phyloP scores from a whole-genome alignment of 371 early-diverging fungal species.

The Rhizopus delemar region DNA sequence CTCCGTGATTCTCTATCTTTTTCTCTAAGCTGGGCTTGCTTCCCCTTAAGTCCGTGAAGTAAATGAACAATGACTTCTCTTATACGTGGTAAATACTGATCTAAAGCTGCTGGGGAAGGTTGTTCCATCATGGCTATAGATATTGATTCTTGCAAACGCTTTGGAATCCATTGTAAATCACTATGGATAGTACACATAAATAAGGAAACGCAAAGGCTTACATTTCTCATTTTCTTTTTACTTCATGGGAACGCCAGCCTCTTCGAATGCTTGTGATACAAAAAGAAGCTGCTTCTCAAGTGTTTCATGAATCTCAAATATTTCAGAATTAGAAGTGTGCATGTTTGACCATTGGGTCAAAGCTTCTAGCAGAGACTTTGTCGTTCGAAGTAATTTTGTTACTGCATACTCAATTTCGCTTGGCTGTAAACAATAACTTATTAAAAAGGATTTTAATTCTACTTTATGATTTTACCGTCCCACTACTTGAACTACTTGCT shows the following conservation, averaged over 20 bases:
- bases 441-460: background rate
- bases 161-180: slow-evolving; percentile 61
- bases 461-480: background rate
- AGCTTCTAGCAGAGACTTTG: slow-evolving; percentile 58
- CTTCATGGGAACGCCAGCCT: slow-evolving; percentile 57
- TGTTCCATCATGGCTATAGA: slow-evolving; percentile 55
- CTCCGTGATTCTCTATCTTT: slow-evolving; percentile 25
- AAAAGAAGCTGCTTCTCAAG: slow-evolving; percentile 57
- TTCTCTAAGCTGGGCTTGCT: slow-evolving; percentile 56
- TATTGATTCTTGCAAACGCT: slow-evolving; percentile 55
- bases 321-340: slow-evolving; percentile 47
- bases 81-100: slow-evolving; percentile 59
- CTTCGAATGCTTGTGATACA: slow-evolving; percentile 59
- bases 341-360: slow-evolving; percentile 59
- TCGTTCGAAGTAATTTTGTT: slow-evolving; percentile 60
- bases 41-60: slow-evolving; percentile 60
- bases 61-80: slow-evolving; percentile 65
- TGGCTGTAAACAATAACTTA: slow-evolving; percentile 23
- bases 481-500: background rate
- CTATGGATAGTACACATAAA: slow-evolving; percentile 24
- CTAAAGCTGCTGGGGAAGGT: slow-evolving; percentile 54
- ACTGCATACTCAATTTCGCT: slow-evolving; percentile 63
- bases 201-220: background rate
- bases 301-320: slow-evolving; percentile 58
- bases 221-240: slow-evolving; percentile 27